phyloP scores from a whole-genome alignment of 768 basidiomycete genomes.

The Panaeolus cyanescens region DNA sequence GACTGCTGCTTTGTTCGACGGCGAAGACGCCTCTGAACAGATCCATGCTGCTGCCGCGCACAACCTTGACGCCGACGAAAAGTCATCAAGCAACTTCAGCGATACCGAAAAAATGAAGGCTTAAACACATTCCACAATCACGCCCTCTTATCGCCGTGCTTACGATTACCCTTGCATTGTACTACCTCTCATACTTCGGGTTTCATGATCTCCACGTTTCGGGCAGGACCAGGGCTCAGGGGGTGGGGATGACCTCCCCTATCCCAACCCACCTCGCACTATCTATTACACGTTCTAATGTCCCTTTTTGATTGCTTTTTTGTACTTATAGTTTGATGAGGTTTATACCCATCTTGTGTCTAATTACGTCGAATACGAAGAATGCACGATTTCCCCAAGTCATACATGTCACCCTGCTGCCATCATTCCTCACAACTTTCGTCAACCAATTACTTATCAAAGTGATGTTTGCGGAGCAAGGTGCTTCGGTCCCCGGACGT shows the following conservation, averaged over 20 bases:
- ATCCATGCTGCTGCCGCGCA: conserved; percentile 31
- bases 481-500: too few species aligned
- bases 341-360: neutral
- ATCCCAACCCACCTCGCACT: neutral
- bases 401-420: too few species aligned
- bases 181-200: neutral
- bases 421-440: too few species aligned
- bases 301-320: neutral
- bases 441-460: too few species aligned
- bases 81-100: conserved; percentile 33
- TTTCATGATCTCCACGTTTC: neutral
- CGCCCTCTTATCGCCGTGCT: neutral
- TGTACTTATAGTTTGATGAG: conserved; percentile 1
- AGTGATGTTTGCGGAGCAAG: too few species aligned
- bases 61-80: conserved; percentile 31
- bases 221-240: too few species aligned
- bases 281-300: neutral
- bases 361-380: neutral
- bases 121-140: conserved; percentile 13
- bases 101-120: conserved; percentile 19
- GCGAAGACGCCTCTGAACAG: conserved; percentile 48
- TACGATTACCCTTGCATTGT: neutral
- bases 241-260: too few species aligned
- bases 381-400: neutral
- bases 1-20: conserved; percentile 82